Percentiles rank a stretch among this genome's conserved stretches.
These are phyloP conservation scores for Starmerella lactis-condensi DNA, from an alignment of 805 yeast species.

Conservation along the genomic window DNA sequence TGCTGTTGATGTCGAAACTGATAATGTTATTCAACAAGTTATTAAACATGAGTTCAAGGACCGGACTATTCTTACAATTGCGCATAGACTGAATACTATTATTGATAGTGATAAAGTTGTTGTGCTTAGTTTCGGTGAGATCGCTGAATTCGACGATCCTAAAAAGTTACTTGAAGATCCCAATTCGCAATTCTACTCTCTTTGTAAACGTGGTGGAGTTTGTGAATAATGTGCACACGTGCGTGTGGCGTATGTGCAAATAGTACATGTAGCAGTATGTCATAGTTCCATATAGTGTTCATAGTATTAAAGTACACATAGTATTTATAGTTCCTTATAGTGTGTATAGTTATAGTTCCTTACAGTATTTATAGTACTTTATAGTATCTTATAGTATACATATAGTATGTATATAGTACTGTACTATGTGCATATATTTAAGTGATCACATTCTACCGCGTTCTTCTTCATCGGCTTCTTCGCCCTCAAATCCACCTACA, in stretches of 20 bases:
- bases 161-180: conserved; percentile 42
- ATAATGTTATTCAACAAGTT: conserved; percentile 58
- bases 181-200: conserved; percentile 55
- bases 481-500: conserved; percentile 34
- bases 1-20: conserved; percentile 77
- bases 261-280: too few species aligned
- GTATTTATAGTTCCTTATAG: too few species aligned
- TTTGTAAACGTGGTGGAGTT: conserved; percentile 64
- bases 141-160: conserved; percentile 66
- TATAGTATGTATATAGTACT: too few species aligned
- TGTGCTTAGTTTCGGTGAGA: conserved; percentile 54
- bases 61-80: conserved; percentile 71
- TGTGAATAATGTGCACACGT: conserved; percentile 1
- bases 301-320: too few species aligned
- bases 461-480: conserved; percentile 6
- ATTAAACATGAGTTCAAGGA: conserved; percentile 53
- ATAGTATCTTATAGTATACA: too few species aligned
- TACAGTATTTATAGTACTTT: too few species aligned
- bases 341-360: too few species aligned
- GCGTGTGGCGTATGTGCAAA: too few species aligned
- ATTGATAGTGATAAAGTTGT: conserved; percentile 68
- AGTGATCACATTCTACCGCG: too few species aligned
- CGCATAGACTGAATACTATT: conserved; percentile 74
- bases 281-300: too few species aligned
- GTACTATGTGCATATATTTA: too few species aligned